Conservation (phyloP, 208 protist species). For the Trichomonas tenax region DNA sequence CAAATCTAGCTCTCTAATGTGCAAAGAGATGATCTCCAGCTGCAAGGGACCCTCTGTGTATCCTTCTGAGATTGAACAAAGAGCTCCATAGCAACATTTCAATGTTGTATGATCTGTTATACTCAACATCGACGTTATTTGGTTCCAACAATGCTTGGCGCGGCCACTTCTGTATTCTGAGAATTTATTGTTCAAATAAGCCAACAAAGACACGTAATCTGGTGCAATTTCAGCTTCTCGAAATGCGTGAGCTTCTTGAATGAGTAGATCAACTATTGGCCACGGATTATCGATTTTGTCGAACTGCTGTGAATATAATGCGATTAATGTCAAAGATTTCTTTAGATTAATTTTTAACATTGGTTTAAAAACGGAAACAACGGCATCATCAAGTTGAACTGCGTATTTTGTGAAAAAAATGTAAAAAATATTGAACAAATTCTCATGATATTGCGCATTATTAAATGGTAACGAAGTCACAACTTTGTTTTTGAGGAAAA, state of each 20-base stretch:
- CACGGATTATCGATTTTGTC: not conserved
- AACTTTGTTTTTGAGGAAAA: not conserved
- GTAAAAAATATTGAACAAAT: not conserved
- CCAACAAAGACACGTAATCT: not conserved
- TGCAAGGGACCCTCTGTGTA: not conserved
- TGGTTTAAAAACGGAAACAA: not conserved
- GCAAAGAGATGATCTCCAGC: not conserved
- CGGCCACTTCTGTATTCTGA: not conserved
- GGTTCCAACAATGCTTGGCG: not conserved
- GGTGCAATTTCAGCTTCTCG: not conserved
- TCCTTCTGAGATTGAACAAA: not conserved
- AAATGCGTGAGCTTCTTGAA: not conserved
- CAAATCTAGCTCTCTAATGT: not conserved
- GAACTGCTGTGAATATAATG: not conserved
- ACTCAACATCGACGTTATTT: not conserved
- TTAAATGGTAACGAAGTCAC: not conserved
- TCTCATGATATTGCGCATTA: not conserved
- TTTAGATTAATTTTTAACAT: not conserved
- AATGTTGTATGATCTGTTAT: not conserved
- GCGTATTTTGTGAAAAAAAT: not conserved
- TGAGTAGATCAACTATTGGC: not conserved
- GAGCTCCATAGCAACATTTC: not conserved
- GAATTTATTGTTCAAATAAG: not conserved
- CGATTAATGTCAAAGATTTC: not conserved
- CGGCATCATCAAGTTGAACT: not conserved